These are phyloP conservation scores for Phytophthora colocasiae DNA, from an alignment of 352 stramenopile genomes.

Conservation along the genomic window DNA sequence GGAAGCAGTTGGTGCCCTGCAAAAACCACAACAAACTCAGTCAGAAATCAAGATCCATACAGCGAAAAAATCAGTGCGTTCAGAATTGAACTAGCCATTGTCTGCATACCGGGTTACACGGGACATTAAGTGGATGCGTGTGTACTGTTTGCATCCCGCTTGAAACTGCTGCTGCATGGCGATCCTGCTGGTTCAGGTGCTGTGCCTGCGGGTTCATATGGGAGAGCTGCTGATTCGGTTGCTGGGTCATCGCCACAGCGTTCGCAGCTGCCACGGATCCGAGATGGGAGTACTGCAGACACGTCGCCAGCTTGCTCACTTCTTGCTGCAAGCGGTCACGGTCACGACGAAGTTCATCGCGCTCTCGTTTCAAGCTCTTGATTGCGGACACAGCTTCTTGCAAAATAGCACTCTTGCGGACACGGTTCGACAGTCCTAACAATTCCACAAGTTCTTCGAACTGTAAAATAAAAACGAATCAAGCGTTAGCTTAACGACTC, in stretches of 20 bases:
- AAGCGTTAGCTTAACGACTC: constrained; percentile 8
- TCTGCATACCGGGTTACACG: constrained; percentile 43
- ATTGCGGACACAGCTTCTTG: constrained; percentile 75
- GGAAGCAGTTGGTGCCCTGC: constrained; percentile 53
- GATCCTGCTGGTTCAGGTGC: constrained; percentile 25
- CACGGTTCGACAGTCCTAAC: constrained; percentile 75
- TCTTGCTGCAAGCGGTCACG: constrained; percentile 71
- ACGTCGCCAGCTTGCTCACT: constrained; percentile 71
- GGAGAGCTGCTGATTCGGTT: constrained; percentile 36
- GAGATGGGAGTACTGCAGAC: constrained; percentile 70
- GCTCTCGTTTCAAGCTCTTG: constrained; percentile 66
- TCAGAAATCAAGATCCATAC: constrained; percentile 21
- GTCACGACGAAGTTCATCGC: constrained; percentile 66
- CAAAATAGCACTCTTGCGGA: constrained; percentile 77
- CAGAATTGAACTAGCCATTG: constrained; percentile 19
- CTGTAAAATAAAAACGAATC: constrained; percentile 28
- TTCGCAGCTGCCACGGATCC: constrained; percentile 56
- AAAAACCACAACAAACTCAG: constrained; percentile 10
- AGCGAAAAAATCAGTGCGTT: constrained; percentile 25
- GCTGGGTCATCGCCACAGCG: constrained; percentile 49
- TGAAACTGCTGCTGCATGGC: constrained; percentile 24
- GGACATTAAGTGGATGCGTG: constrained; percentile 45
- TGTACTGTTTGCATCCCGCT: constrained; percentile 39
- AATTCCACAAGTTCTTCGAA: constrained; percentile 79
- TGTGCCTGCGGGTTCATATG: constrained; percentile 36